Base-by-base conservation (phyloP, 2,329 filamentous ascomycete genomes). In the Sporothrix schenckii region DNA sequence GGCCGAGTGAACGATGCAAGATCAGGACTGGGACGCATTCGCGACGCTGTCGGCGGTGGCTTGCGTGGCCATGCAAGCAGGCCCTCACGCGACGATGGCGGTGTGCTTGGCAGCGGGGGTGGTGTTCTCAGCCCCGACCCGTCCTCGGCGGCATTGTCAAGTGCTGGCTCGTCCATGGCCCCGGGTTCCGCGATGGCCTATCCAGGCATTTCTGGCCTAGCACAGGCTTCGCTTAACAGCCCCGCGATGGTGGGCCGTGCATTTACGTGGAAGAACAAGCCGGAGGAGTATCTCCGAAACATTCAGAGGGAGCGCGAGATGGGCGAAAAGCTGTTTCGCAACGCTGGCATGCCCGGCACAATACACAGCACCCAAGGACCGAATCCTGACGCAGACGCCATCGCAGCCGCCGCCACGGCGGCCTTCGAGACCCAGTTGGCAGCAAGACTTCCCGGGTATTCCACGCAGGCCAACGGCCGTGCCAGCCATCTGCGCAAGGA, bases 21-120 rank as follows among this genome's bases (percentile, higher is more conserved):
- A 61, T 93, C 91, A 70, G 93, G 93, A 0, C 85, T 97, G 70
- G 92, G 91, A 1, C 89, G 92, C 49, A 93, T 97, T 78, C 94
- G 94, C 77, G 93, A 94, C 77, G 92, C 89, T 2, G 91, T 97
- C 49, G 92, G 92, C 1, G 83, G 84, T 16, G 81, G 81, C 14
- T 67, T 84, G n/a, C 83, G 83, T 73, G 84, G 86, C 1, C 87
- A 90, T 72, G 75, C 77, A 61, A 83, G 79, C 73, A 84, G 85
- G 16, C 83, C 83, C n/a, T 88, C 87, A 4, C 86, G 82, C 74
- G 87, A 90, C 69, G 87, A 88, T n/a, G 79, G 79, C 47, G 75
- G 78, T 53, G 4, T 39, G 9, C 19, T 47, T 39, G 30, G 47
- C 16, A 53, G 27, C 10, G 41, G 41, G 2, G 75, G 78, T 27